These are phyloP conservation scores for Extremus antarcticus DNA, from an alignment of 495 filamentous ascomycete species.

Conservation along the genomic window DNA sequence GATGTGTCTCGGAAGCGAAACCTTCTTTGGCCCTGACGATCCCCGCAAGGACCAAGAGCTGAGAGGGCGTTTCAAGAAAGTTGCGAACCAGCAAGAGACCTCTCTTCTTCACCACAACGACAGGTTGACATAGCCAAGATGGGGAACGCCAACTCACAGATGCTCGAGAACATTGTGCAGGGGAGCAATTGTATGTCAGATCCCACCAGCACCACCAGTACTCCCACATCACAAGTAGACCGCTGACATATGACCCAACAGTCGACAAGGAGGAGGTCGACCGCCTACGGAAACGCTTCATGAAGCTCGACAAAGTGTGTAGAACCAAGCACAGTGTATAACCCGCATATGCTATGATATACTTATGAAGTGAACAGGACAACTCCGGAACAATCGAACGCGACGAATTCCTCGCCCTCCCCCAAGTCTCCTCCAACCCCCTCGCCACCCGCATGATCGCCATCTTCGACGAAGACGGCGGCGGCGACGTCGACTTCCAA, in stretches of 20 bases:
- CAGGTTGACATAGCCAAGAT: constrained; percentile 38
- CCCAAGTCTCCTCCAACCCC: constrained; percentile 95
- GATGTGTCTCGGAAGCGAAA: background rate
- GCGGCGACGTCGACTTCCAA: constrained; percentile 96
- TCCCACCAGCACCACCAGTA: background rate
- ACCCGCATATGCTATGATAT: background rate
- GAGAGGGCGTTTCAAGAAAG: background rate
- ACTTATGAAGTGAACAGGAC: constrained; percentile 47
- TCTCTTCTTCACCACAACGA: background rate
- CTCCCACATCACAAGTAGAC: background rate
- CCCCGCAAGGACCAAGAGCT: background rate
- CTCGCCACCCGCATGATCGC: constrained; percentile 97
- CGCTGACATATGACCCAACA: constrained; percentile 29
- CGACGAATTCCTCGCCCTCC: constrained; percentile 93
- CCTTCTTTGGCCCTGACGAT: background rate
- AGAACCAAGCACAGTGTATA: background rate
- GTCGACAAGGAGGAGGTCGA: constrained; percentile 97
- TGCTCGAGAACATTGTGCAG: constrained; percentile 92
- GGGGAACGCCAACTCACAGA: constrained; percentile 69
- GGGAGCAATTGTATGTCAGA: constrained; percentile 76
- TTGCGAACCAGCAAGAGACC: constrained; percentile 2
- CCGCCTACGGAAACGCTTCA: constrained; percentile 87
- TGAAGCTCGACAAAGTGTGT: constrained; percentile 94
- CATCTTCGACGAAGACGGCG: constrained; percentile 98
- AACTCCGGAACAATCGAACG: constrained; percentile 97